Percentiles rank a stretch among this genome's conserved stretches.
phyloP scores from a whole-genome alignment of 495 filamentous ascomycete genomes.

The Sordaria brevicollis region DNA sequence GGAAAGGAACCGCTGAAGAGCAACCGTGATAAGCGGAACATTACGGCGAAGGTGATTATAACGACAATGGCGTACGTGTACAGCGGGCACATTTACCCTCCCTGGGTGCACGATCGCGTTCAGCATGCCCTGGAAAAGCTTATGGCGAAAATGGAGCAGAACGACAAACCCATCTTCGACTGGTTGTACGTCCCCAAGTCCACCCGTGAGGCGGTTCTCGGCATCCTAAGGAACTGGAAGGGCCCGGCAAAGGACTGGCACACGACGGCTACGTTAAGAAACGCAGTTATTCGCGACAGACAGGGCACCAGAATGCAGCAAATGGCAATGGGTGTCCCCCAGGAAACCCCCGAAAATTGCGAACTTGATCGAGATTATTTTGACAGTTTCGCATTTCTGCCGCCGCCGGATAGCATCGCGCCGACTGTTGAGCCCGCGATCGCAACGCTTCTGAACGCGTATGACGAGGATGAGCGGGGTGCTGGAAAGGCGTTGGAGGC shows the following conservation, averaged over 20 bases:
- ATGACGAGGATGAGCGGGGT: not conserved
- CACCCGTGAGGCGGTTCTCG: conserved; percentile 1
- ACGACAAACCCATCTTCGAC: conserved; percentile 3
- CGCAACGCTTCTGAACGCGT: conserved; percentile 8
- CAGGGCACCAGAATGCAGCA: not conserved
- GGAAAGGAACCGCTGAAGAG: not conserved
- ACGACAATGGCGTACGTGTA: conserved; percentile 20
- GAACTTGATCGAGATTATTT: conserved; percentile 16
- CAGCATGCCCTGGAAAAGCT: conserved; percentile 12
- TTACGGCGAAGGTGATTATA: not conserved
- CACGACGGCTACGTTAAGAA: conserved; percentile 8
- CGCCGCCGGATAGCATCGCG: conserved; percentile 14
- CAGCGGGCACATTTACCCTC: conserved; percentile 15
- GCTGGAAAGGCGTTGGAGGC: conserved; percentile 6
- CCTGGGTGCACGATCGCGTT: conserved; percentile 15
- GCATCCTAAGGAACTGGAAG: conserved; percentile 8
- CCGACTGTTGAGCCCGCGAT: conserved; percentile 13
- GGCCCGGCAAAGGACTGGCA: conserved; percentile 6
- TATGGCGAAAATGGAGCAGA: conserved; percentile 1
- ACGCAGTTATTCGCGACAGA: not conserved
- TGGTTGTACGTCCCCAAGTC: conserved; percentile 7
- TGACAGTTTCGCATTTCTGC: conserved; percentile 16
- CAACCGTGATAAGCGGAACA: not conserved
- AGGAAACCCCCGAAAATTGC: not conserved
- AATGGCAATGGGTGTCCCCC: not conserved